Base-by-base conservation (phyloP, 495 filamentous ascomycete species). In the Neohortaea acidophila region DNA sequence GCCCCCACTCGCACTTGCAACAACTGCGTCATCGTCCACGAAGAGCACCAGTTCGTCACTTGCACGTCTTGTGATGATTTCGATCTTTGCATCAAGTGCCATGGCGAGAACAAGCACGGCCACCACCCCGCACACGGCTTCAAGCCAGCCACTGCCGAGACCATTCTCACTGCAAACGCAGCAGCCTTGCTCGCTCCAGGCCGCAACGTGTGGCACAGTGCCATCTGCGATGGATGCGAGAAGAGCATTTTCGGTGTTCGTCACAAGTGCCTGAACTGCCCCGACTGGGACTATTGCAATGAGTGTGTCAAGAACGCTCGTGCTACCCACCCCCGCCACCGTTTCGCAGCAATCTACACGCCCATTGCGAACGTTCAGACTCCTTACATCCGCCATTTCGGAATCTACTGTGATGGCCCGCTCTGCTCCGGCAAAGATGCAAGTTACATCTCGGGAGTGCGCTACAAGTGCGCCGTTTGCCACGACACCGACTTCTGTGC, bases 391-490 rank as follows among this genome's bases (percentile, higher is more conserved):
- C 59, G 60, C 38, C 89, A 99, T 53, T 67, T 65, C 41, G 86
- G 84, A 37, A 85, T 94, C 57, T 91, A 79, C 67, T 99, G 89
- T 51, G 89, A 99, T 61, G 89, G 89, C 8, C 91, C 87, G 17
- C 68, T 94, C 14, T 99, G 89, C 73, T 68, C 71, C 43, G 65
- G 69, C 39, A 54, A 60, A 17, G 61, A 61, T 27, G 52, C 64
- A 34, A 59, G 63, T 27, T 94, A 83, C 59, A 93, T 99, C 46
- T 63, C 63, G 21, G 91, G 89, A 13, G 69, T 79, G 47, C 77
- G 89, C 41, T 99, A 87, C 69, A 96, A 96, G 72, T 99, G 89
- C 55, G 84, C 91, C 41, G 80, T 99, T 36, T 99, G 89, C 63
- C 72, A 89, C 53, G 91, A 99, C 56, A 81, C 77, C 23, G 91